Percentiles rank a stretch among this genome's conserved stretches.
Evolutionary conservation across 176 grass and related monocot genomes (phyloP).

Genomic region (Microstegium vimineum): DNA sequence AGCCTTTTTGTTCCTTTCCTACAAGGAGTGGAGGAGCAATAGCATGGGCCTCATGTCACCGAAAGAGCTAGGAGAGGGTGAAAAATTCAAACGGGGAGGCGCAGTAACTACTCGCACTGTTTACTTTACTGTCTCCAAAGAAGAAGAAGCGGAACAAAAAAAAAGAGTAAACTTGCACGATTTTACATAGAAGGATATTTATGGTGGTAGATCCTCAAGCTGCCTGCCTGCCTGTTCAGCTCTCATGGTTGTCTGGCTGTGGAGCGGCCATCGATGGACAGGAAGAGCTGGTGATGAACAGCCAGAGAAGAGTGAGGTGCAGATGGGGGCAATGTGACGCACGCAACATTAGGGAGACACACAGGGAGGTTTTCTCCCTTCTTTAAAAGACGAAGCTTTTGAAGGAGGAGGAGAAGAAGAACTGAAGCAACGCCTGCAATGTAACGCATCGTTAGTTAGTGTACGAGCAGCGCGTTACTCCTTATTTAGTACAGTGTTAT

Average conservation of each 20-base stretch:
- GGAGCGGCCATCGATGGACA: neutral
- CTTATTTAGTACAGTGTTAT: too few species aligned
- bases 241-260: neutral
- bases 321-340: neutral
- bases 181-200: slow-evolving; percentile 13
- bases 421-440: neutral
- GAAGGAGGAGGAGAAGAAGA: neutral
- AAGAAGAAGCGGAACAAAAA: neutral
- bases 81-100: slow-evolving; percentile 23
- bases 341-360: too few species aligned
- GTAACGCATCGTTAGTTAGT: neutral
- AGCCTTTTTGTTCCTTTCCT: slow-evolving; percentile 28
- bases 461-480: neutral
- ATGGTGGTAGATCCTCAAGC: slow-evolving; percentile 27
- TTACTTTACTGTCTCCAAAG: neutral
- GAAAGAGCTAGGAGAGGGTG: neutral
- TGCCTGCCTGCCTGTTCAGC: neutral
- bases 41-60: neutral
- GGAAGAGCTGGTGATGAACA: neutral
- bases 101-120: slow-evolving; percentile 41
- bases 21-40: slow-evolving; percentile 24
- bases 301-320: neutral
- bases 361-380: neutral
- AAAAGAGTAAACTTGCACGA: neutral
- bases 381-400: neutral